Evolutionary conservation across 495 filamentous ascomycete species (phyloP), one percentile per base, ranked within the genome.

Genomic region (Hypoxylon fuscum): DNA sequence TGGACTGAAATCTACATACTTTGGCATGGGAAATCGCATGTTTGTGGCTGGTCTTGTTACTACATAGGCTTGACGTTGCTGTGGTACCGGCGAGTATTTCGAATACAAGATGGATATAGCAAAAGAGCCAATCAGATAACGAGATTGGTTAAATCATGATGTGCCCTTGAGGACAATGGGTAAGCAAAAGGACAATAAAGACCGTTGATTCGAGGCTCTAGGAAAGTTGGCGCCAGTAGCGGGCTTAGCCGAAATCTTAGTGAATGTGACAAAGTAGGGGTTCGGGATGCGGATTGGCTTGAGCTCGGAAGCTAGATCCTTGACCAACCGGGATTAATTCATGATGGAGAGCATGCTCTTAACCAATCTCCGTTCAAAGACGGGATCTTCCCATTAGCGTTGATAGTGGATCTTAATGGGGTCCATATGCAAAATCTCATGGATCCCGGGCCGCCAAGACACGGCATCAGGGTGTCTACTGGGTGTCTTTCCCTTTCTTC

Each of bases 381-480:
- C 67, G 68, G 69, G 67, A 70, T 63, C 67, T 67, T 72, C 69
- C 66, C 69, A 64, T 50, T 71, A 71, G 68, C 61, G 68, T 63
- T 18, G 22, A 59, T 46, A 47, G 56, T 66, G 57, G 40, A 49
- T 47, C 12, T 17, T 38, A 3, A 40, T 64, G 60, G 61, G 49
- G 61, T 66, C 56, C 47, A 25, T 54, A 58, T 66, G 63, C 57
- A 66, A 58, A 61, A 66, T 66, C 57, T 66, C 46, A 62, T 35
- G 63, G 53, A 55, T 58, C 57, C 63, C 53, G 51, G 56, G 18
- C 4, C 21, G 63, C 63, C 57, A 61, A 66, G 63, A 66, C 52
- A 66, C 63, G 63, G 63, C 63, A 66, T 54, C 63, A 57, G 29
- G 51, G 63, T n/a, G n/a, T n/a, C n/a, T n/a, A n/a, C n/a, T n/a